Evolutionary conservation across 2,329 filamentous ascomycete species (phyloP).

Genomic region (Nemania serpens): DNA sequence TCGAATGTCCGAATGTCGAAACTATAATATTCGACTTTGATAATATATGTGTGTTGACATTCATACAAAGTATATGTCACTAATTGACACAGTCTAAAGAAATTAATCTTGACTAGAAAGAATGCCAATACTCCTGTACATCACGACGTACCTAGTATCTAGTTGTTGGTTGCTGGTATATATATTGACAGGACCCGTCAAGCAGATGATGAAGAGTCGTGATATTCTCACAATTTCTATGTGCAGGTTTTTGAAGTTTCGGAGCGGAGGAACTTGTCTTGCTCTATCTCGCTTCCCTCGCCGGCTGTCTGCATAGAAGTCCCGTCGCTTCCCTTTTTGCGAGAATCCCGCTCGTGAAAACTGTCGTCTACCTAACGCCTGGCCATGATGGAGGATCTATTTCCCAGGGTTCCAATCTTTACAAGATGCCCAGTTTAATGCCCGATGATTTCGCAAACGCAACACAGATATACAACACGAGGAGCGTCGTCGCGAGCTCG

Average conservation of each 20-base stretch:
- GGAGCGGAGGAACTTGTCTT: slow-evolving; percentile 1
- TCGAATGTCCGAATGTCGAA: background rate
- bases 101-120: no score
- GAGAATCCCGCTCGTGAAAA: slow-evolving; percentile 25
- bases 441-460: slow-evolving; percentile 39
- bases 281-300: background rate
- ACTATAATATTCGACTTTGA: background rate
- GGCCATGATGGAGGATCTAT: slow-evolving; percentile 31
- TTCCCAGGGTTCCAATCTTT: slow-evolving; percentile 32
- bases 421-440: slow-evolving; percentile 36
- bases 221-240: slow-evolving; percentile 20
- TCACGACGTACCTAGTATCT: no score
- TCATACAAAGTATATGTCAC: no score
- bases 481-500: slow-evolving; percentile 38
- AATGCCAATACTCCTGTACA: no score
- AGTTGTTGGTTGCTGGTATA: no score
- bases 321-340: slow-evolving; percentile 11
- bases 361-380: slow-evolving; percentile 36
- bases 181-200: no score
- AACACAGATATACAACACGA: slow-evolving; percentile 41
- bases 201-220: background rate
- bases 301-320: background rate
- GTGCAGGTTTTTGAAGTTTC: slow-evolving; percentile 20
- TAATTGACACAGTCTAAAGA: no score
- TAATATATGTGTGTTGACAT: no score